A percentile compares a stretch with the other conserved stretches of the same genome.
These are phyloP conservation scores for Astragalus membranaceus DNA, from an alignment of 306 rosid species.

Conservation along the genomic window DNA sequence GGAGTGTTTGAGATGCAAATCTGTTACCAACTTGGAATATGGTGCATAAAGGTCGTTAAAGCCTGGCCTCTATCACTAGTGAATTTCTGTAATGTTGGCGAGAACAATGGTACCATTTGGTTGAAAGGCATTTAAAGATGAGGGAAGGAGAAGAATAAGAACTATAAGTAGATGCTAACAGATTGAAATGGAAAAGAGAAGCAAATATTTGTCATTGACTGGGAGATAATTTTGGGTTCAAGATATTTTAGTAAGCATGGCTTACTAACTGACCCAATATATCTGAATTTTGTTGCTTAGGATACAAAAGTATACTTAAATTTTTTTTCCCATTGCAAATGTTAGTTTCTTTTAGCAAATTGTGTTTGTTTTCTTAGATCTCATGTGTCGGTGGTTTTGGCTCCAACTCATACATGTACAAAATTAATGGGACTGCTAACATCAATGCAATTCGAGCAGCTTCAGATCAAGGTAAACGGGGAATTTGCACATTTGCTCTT, in stretches of 20 bases:
- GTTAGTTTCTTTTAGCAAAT: constrained; percentile 25
- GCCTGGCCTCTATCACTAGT: not conserved
- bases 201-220: constrained; percentile 5
- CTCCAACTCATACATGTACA: constrained; percentile 88
- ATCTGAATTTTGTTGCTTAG: constrained; percentile 16
- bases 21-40: not conserved
- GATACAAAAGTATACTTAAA: not conserved
- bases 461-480: constrained; percentile 68
- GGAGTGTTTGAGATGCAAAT: not conserved
- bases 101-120: constrained; percentile 9
- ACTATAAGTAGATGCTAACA: not conserved
- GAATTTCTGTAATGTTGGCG: not conserved
- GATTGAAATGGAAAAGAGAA: not conserved
- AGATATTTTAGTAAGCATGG: not conserved
- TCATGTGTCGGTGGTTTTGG: constrained; percentile 99
- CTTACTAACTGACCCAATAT: not conserved
- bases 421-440: constrained; percentile 94
- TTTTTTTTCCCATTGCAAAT: not conserved
- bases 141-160: not conserved
- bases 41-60: not conserved
- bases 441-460: constrained; percentile 93
- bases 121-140: not conserved
- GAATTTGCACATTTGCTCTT: not conserved
- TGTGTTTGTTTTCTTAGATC: constrained; percentile 48
- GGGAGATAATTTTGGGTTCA: constrained; percentile 2